Percentiles rank a stretch among this genome's conserved stretches.
Evolutionary conservation across 1,284 basidiomycete genomes (phyloP).

Genomic region (Ganoderma leucocontextum): DNA sequence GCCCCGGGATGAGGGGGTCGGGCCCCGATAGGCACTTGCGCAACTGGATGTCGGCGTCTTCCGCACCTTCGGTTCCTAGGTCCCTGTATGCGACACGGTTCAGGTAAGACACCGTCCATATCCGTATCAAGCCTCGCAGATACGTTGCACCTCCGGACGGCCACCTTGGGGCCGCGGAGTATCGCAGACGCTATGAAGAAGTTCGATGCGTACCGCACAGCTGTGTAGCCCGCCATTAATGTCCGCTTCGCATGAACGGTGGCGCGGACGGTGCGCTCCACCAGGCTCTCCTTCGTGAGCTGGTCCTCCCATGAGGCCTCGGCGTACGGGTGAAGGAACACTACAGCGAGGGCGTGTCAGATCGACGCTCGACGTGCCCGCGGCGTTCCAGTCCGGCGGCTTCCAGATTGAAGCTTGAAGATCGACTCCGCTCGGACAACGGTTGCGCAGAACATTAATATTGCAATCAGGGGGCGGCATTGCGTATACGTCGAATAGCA

Average conservation of each 20-base stretch:
- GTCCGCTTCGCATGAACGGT: slow-evolving; percentile 67
- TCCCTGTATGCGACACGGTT: slow-evolving; percentile 49
- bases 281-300: slow-evolving; percentile 60
- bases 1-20: slow-evolving; percentile 63
- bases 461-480: slow-evolving; percentile 28
- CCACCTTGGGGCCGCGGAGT: slow-evolving; percentile 6
- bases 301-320: slow-evolving; percentile 72
- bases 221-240: slow-evolving; percentile 71
- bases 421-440: background rate
- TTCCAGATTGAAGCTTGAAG: background rate
- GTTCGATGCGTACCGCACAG: slow-evolving; percentile 57
- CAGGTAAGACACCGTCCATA: slow-evolving; percentile 11
- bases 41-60: slow-evolving; percentile 67
- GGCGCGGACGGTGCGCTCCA: slow-evolving; percentile 52
- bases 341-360: slow-evolving; percentile 41
- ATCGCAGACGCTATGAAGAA: background rate
- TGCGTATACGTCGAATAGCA: background rate
- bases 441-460: background rate
- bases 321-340: slow-evolving; percentile 69
- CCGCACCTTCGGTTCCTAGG: slow-evolving; percentile 72
- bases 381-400: background rate
- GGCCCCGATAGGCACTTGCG: slow-evolving; percentile 63
- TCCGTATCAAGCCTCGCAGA: background rate
- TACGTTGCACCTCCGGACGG: background rate
- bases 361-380: slow-evolving; percentile 47